Percentiles rank a stretch among this genome's conserved stretches.
Conservation (phyloP, 768 basidiomycete species). For the Mycena vulgaris region DNA sequence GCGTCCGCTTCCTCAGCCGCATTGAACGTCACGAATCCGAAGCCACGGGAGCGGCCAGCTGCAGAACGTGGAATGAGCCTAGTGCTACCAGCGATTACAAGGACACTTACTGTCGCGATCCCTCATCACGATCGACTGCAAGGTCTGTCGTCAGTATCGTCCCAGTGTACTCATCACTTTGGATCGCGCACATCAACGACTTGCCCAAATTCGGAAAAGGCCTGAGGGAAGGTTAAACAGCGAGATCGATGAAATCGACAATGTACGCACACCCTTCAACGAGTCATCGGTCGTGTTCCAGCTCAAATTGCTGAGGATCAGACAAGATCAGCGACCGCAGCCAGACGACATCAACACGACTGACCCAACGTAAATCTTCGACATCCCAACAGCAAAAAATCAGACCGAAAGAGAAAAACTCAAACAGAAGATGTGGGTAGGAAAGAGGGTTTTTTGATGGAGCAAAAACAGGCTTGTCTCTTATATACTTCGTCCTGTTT, state of each 20-base stretch:
- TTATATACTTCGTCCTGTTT: slow-evolving; percentile 25
- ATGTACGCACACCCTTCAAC: slow-evolving; percentile 8
- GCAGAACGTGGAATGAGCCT: neutral
- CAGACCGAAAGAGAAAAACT: slow-evolving; percentile 28
- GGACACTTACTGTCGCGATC: slow-evolving; percentile 21
- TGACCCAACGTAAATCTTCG: slow-evolving; percentile 33
- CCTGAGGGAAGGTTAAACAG: slow-evolving; percentile 8
- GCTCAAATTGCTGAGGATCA: slow-evolving; percentile 40
- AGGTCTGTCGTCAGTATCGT: neutral
- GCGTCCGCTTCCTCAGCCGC: slow-evolving; percentile 25
- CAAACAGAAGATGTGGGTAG: slow-evolving; percentile 31
- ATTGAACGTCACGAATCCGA: slow-evolving; percentile 31
- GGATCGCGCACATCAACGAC: slow-evolving; percentile 13
- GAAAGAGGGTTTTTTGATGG: slow-evolving; percentile 23
- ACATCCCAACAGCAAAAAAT: slow-evolving; percentile 28
- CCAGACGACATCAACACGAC: slow-evolving; percentile 17
- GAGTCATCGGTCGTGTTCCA: slow-evolving; percentile 34
- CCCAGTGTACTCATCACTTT: neutral
- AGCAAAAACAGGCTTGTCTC: neutral
- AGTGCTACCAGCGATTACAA: neutral
- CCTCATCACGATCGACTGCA: slow-evolving; percentile 30
- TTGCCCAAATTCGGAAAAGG: slow-evolving; percentile 25
- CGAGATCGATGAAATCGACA: neutral
- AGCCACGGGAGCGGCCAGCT: slow-evolving; percentile 31
- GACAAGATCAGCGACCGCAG: slow-evolving; percentile 40